Evolutionary conservation across 1,139 yeast species (phyloP).

Genomic region (Suhomyces bokatorum): DNA sequence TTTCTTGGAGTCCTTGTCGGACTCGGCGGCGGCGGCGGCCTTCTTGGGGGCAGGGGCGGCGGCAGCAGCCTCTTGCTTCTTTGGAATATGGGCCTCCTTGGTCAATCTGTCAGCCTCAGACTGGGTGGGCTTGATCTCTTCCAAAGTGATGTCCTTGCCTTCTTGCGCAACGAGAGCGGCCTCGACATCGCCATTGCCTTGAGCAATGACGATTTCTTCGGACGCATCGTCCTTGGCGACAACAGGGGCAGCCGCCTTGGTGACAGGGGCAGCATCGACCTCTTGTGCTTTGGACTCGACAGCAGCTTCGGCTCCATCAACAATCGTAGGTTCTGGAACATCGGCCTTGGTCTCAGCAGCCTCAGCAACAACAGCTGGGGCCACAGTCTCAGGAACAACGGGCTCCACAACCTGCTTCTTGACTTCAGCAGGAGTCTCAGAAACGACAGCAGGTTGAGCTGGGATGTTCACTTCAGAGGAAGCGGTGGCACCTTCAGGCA

Average conservation of each 20-base stretch:
- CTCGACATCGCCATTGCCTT: slow-evolving; percentile 37
- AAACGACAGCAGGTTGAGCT: neutral
- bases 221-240: slow-evolving; percentile 15
- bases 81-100: slow-evolving; percentile 28
- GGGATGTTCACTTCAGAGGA: slow-evolving; percentile 6
- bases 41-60: slow-evolving; percentile 10
- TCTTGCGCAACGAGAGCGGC: slow-evolving; percentile 41
- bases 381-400: too few species aligned
- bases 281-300: slow-evolving; percentile 3
- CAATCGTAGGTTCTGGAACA: slow-evolving; percentile 10
- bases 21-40: neutral
- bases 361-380: neutral
- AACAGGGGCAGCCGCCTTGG: slow-evolving; percentile 15
- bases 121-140: slow-evolving; percentile 46
- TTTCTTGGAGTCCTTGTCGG: slow-evolving; percentile 23
- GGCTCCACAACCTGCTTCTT: too few species aligned
- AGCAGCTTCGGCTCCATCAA: slow-evolving; percentile 3
- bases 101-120: slow-evolving; percentile 38
- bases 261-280: slow-evolving; percentile 19
- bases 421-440: neutral
- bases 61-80: slow-evolving; percentile 13
- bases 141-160: slow-evolving; percentile 41
- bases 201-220: slow-evolving; percentile 40
- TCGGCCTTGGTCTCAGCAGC: slow-evolving; percentile 1
- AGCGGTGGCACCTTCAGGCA: slow-evolving; percentile 3